Evolutionary conservation across 768 basidiomycete genomes (phyloP).

Genomic region (Pleurotus ostreatus): DNA sequence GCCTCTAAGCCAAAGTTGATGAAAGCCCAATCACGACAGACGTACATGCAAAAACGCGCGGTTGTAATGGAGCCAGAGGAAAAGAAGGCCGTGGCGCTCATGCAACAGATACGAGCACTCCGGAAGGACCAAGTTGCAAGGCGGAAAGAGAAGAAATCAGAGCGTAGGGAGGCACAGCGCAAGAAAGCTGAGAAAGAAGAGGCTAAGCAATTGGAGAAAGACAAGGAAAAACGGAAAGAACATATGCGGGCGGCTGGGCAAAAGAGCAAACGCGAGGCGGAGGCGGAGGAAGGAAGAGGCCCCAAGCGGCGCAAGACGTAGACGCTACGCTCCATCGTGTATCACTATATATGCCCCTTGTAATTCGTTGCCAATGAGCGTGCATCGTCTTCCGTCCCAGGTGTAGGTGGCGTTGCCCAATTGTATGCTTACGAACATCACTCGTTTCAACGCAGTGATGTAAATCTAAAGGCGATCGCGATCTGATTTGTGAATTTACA

Average conservation of each 20-base stretch:
- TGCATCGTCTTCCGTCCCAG: no score
- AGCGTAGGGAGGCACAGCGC: conserved; percentile 59
- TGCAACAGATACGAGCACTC: conserved; percentile 92
- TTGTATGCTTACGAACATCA: background rate
- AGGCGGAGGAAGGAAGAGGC: conserved; percentile 51
- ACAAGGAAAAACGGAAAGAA: conserved; percentile 74
- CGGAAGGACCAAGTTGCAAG: conserved; percentile 81
- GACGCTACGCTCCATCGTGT: background rate
- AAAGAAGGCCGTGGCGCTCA: conserved; percentile 81
- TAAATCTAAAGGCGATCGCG: no score
- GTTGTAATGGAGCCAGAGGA: conserved; percentile 96
- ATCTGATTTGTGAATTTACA: no score
- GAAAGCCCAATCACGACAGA: conserved; percentile 64
- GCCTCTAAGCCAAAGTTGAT: conserved; percentile 88
- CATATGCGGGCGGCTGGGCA: conserved; percentile 68
- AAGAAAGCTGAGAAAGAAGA: conserved; percentile 77
- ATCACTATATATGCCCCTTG: no score
- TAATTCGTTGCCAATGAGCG: no score
- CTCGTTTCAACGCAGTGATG: background rate
- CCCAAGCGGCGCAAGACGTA: conserved; percentile 51
- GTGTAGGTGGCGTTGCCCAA: background rate
- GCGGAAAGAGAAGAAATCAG: conserved; percentile 84
- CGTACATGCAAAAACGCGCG: conserved; percentile 93
- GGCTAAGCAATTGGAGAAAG: conserved; percentile 56
- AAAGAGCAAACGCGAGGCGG: conserved; percentile 65